These are phyloP conservation scores for Hymenoscyphus salicellus DNA, from an alignment of 2,329 filamentous ascomycete genomes.

Conservation along the genomic window DNA sequence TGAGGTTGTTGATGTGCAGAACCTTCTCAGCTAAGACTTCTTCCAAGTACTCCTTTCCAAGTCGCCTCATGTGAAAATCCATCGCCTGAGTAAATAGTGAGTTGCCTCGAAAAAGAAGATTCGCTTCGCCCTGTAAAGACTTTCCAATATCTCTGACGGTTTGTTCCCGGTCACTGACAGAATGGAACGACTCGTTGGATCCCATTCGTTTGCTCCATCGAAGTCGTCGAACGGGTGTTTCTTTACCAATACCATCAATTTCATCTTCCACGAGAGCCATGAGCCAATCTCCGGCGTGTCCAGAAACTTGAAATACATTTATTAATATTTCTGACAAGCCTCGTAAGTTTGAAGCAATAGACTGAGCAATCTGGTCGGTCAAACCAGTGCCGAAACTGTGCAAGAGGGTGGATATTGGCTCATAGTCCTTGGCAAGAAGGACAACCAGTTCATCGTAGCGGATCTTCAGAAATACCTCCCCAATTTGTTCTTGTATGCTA, in stretches of 20 bases:
- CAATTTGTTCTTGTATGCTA: conserved; percentile 70
- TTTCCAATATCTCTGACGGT: conserved; percentile 75
- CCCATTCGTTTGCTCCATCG: conserved; percentile 69
- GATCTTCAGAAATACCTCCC: conserved; percentile 80
- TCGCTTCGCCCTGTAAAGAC: conserved; percentile 81
- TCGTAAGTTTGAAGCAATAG: conserved; percentile 73
- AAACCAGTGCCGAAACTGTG: conserved; percentile 81
- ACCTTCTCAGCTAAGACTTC: conserved; percentile 84
- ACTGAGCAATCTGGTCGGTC: conserved; percentile 78
- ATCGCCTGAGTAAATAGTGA: conserved; percentile 89
- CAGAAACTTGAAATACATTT: conserved; percentile 94
- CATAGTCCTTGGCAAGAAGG: conserved; percentile 80
- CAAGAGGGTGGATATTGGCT: conserved; percentile 75
- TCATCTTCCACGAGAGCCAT: conserved; percentile 93
- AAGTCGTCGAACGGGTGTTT: conserved; percentile 70
- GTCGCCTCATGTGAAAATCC: conserved; percentile 90
- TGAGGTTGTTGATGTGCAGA: conserved; percentile 81
- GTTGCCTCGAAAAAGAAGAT: conserved; percentile 91
- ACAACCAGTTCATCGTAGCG: conserved; percentile 87
- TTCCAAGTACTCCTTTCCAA: conserved; percentile 90
- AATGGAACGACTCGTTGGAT: conserved; percentile 66
- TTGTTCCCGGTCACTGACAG: conserved; percentile 62
- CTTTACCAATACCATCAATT: conserved; percentile 87
- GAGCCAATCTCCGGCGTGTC: conserved; percentile 81
- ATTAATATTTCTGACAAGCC: conserved; percentile 81